A percentile compares a stretch with the other conserved stretches of the same genome.
Evolutionary conservation across 192 early-diverging fungal species (phyloP).

Genomic region (Gigaspora rosea): DNA sequence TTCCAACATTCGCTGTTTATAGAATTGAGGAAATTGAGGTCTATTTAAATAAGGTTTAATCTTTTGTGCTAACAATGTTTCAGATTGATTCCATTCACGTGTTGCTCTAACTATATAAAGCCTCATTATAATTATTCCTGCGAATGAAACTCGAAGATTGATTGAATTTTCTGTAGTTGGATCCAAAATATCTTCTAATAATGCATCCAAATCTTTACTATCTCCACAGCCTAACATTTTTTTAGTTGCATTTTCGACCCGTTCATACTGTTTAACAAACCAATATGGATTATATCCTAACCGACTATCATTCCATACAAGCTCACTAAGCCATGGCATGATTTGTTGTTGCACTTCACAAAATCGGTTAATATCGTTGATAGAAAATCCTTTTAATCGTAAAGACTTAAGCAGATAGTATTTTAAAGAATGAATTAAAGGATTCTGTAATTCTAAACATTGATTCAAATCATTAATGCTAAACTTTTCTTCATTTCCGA

Average conservation of each 20-base stretch:
- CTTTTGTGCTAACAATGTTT: constrained; percentile 10
- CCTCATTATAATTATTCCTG: constrained; percentile 17
- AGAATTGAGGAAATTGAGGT: not conserved
- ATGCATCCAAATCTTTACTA: not conserved
- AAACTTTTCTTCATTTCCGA: constrained; percentile 19
- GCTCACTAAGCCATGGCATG: constrained; percentile 24
- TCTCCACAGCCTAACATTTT: not conserved
- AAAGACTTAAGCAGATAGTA: constrained; percentile 26
- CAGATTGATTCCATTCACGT: not conserved
- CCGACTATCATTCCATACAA: constrained; percentile 20
- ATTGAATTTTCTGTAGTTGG: not conserved
- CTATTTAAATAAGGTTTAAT: not conserved
- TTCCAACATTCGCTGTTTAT: constrained; percentile 3
- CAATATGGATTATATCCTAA: constrained; percentile 30
- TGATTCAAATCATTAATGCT: not conserved
- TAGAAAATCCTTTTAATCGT: constrained; percentile 10
- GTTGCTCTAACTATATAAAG: constrained; percentile 20
- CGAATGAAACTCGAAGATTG: constrained; percentile 4
- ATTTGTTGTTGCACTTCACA: not conserved
- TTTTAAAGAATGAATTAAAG: constrained; percentile 20
- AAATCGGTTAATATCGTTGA: constrained; percentile 30
- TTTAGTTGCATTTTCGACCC: not conserved
- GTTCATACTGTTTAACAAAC: not conserved
- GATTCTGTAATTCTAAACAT: not conserved
- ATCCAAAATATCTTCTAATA: not conserved